A percentile compares a stretch with the other conserved stretches of the same genome.
Evolutionary conservation across 179 eudicot genomes (phyloP).

Genomic region (Silene vulgaris): DNA sequence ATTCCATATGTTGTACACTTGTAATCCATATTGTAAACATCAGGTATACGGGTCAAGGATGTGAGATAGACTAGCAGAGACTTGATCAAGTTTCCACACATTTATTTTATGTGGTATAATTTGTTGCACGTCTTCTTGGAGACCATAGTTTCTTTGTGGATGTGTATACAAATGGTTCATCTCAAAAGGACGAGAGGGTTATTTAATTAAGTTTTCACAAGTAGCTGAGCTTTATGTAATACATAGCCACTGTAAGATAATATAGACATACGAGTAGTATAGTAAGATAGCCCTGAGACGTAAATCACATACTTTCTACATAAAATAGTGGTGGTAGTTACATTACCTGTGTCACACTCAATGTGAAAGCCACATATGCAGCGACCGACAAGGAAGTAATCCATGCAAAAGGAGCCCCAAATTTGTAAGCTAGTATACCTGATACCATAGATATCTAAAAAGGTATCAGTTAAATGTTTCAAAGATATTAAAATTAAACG

Average conservation of each 20-base stretch:
- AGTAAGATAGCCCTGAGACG: background rate
- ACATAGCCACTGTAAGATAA: background rate
- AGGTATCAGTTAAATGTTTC: slow-evolving; percentile 47
- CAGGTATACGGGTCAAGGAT: background rate
- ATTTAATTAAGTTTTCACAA: background rate
- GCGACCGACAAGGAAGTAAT: slow-evolving; percentile 90
- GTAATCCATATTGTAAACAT: background rate
- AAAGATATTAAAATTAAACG: slow-evolving; percentile 13
- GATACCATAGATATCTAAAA: slow-evolving; percentile 94
- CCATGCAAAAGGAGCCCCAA: slow-evolving; percentile 93
- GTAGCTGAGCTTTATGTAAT: background rate
- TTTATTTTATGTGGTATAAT: background rate
- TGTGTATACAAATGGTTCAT: background rate
- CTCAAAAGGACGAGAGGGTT: background rate
- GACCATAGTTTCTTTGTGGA: background rate
- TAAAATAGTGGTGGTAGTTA: slow-evolving; percentile 17
- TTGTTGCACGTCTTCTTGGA: background rate
- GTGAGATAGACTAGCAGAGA: background rate
- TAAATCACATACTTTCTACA: slow-evolving; percentile 9
- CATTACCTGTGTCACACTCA: slow-evolving; percentile 80
- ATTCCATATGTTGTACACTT: background rate
- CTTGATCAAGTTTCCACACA: background rate
- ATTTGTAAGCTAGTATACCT: slow-evolving; percentile 93
- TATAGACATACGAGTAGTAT: background rate
- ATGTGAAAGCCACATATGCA: slow-evolving; percentile 78